Evolutionary conservation across 2,329 filamentous ascomycete species (phyloP).

Genomic region (Neurospora sp.): DNA sequence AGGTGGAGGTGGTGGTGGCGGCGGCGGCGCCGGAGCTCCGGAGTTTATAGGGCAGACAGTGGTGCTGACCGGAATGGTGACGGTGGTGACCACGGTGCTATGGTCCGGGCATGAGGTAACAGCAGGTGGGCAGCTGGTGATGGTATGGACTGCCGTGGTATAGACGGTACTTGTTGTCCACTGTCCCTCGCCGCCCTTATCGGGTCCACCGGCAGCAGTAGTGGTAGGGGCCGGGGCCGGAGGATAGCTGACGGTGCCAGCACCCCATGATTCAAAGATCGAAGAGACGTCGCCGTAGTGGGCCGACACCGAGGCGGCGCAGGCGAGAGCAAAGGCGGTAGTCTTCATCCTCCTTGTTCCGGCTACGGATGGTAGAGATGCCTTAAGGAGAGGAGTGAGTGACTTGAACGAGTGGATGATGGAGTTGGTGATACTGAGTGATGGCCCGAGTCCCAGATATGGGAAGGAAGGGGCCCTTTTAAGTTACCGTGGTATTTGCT

Average conservation of each 20-base stretch:
- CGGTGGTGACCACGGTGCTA: constrained; percentile 26
- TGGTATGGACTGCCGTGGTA: constrained; percentile 27
- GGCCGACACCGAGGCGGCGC: constrained; percentile 15
- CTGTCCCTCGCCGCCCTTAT: constrained; percentile 21
- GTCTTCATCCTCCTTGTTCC: constrained; percentile 17
- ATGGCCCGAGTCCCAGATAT: neutral
- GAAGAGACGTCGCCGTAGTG: constrained; percentile 4
- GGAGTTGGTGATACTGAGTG: constrained; percentile 13
- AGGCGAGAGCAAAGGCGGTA: constrained; percentile 11
- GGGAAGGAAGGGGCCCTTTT: constrained; percentile 4
- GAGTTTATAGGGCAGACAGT: constrained; percentile 33
- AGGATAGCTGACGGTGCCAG: neutral
- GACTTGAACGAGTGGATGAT: constrained; percentile 16
- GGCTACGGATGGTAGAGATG: neutral
- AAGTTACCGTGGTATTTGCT: neutral
- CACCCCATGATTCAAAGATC: neutral
- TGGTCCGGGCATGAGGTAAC: constrained; percentile 29
- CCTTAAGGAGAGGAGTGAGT: constrained; percentile 10
- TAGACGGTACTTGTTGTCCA: constrained; percentile 34
- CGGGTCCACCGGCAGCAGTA: constrained; percentile 19
- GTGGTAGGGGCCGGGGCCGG: neutral
- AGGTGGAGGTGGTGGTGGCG: constrained; percentile 5
- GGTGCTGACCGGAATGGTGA: constrained; percentile 29
- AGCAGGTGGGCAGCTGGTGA: constrained; percentile 28
- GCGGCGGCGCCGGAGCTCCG: neutral